Evolutionary conservation across 371 early-diverging fungal species (phyloP), one percentile per base, ranked within the genome.

Genomic region (Smittium mucronatum): DNA sequence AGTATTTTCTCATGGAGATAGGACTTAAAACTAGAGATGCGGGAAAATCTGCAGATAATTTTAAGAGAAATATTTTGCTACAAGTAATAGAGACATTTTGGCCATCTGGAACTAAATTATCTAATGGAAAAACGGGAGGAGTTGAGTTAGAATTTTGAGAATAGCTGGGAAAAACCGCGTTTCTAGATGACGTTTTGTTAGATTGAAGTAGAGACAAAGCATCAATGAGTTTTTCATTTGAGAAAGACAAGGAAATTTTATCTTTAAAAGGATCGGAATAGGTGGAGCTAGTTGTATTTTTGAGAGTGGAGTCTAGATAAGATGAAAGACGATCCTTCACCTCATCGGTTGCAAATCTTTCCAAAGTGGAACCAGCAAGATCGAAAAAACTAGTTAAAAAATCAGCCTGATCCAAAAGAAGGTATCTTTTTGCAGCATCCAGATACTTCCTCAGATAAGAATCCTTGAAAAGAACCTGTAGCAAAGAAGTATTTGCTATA

Each of bases 341-440:
- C 57, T 58, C 71, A 11, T 65, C 57, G 29, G 29, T 11, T 25
- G 77, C 74, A 29, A 93, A 88, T 17, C 89, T 86, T 17, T 77
- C 73, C 34, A 95, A 75, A 74, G 90, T 91, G 2, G 77, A 78
- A 58, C 82, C 81, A 2, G 93, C 93, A 32, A 93, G 77, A 75
- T 97, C 96, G 57, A 97, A 75, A 74, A 97, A 97, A 66, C 93
- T 94, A 0, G 90, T 91, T 59, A 97, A 75, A 72, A 89, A 97
- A 73, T 96, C 98, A 1, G 93, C 88, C 74, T 90, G 92, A 72
- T 94, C 94, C 67, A 95, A 82, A 64, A 97, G 83, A 69, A 94
- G 89, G 77, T 92, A 95, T 35, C 87, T 90, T 77, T 97, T 97
- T 34, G 94, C 76, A 0, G 94, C 94, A 34, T 92, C 72, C 70